A percentile compares a stretch with the other conserved stretches of the same genome.
These are phyloP conservation scores for Trametes cingulata DNA, from an alignment of 768 basidiomycete species.

Conservation along the genomic window DNA sequence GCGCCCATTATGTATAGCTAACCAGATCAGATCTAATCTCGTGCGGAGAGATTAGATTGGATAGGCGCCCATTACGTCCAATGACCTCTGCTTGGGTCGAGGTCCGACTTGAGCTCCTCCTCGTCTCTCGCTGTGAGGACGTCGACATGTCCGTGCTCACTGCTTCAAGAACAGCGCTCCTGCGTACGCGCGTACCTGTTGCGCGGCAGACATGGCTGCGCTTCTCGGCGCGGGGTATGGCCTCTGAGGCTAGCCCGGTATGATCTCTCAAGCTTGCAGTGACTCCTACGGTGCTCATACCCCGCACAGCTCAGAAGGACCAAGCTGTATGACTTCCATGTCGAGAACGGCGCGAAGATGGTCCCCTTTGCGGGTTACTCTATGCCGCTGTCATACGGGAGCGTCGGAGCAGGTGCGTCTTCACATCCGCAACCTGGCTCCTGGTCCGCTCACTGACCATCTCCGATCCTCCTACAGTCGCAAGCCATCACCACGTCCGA, in stretches of 20 bases:
- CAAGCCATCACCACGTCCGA: conserved; percentile 89
- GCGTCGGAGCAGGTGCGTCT: conserved; percentile 71
- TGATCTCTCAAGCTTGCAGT: neutral
- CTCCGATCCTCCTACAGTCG: conserved; percentile 49
- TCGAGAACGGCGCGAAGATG: conserved; percentile 85
- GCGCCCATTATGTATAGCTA: no score
- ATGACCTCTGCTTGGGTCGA: no score
- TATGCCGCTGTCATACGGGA: conserved; percentile 90
- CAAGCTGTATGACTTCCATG: conserved; percentile 86
- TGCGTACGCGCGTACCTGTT: neutral
- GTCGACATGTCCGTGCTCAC: neutral
- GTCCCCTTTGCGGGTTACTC: conserved; percentile 94
- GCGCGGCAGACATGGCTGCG: neutral
- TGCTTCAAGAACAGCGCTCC: neutral
- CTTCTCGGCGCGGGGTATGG: conserved; percentile 6
- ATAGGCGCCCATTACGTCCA: conserved; percentile 4
- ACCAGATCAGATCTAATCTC: neutral
- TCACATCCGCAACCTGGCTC: neutral
- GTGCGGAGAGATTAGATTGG: no score
- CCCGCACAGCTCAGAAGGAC: conserved; percentile 57
- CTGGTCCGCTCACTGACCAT: neutral
- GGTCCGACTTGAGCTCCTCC: conserved; percentile 1
- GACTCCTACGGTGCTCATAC: neutral
- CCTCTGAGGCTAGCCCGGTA: conserved; percentile 3
- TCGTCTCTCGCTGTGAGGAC: neutral